Percentiles rank a stretch among this genome's conserved stretches.
Conservation (phyloP, 495 filamentous ascomycete genomes). For the Xylaria intraflava region DNA sequence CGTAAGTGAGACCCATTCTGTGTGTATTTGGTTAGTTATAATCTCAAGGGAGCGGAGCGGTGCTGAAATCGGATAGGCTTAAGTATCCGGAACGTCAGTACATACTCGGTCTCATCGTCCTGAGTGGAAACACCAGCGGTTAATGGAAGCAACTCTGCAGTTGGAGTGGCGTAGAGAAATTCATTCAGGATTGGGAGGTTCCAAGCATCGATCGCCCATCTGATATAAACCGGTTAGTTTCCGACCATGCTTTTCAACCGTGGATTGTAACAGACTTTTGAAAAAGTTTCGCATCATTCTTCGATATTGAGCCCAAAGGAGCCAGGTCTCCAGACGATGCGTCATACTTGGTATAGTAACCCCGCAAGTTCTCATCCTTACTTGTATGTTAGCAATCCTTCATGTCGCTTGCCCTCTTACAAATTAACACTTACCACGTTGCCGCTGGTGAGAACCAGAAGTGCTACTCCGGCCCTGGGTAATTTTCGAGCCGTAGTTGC, state of each 20-base stretch:
- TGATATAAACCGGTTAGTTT: too few species aligned
- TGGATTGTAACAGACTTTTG: too few species aligned
- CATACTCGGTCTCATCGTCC: conserved; percentile 56
- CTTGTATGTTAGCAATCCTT: conserved; percentile 14
- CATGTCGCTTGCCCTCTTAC: not conserved
- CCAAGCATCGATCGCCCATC: conserved; percentile 52
- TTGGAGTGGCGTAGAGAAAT: conserved; percentile 63
- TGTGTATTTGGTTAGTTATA: not conserved
- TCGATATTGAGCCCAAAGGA: conserved; percentile 37
- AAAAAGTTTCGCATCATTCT: conserved; percentile 63
- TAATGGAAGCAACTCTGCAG: conserved; percentile 68
- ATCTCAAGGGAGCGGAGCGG: not conserved
- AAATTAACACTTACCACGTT: conserved; percentile 3
- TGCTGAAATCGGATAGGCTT: too few species aligned
- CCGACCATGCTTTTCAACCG: too few species aligned
- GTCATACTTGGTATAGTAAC: conserved; percentile 74
- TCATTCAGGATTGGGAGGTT: conserved; percentile 55
- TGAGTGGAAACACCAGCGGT: conserved; percentile 54
- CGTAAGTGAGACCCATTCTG: conserved; percentile 46
- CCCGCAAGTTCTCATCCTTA: conserved; percentile 44
- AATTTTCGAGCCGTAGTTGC: conserved; percentile 46
- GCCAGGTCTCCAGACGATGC: conserved; percentile 47
- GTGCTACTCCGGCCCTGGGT: conserved; percentile 35
- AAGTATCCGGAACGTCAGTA: too few species aligned
- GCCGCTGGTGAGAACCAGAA: conserved; percentile 49